Evolutionary conservation across 257 asterid species (phyloP), one percentile per base, ranked within the genome.

Genomic region (Nicotiana sylvestris): DNA sequence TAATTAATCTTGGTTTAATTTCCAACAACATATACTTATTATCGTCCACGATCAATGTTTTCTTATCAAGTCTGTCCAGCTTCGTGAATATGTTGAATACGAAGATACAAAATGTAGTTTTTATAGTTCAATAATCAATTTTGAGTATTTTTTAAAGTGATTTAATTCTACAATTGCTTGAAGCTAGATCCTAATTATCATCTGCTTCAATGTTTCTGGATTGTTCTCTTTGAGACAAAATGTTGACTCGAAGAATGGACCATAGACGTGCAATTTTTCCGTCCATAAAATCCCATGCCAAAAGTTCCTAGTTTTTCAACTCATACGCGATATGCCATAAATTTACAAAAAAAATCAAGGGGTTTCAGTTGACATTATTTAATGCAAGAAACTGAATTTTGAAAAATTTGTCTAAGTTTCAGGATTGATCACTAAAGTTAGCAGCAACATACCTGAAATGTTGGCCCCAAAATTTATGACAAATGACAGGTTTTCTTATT

Each of bases 401-500:
- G 64, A 74, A 72, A 74, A 27, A 0, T 7, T 13, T 51, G 79
- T 74, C 64, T 72, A 76, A 76, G 13, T 49, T 76, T 57, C 21
- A 35, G 74, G 32, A 58, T n/a, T 37, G 74, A 61, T 56, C 69
- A 64, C 60, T 80, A 46, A 80, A 29, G 66, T 80, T 68, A 65
- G 62, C 46, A 80, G 55, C 77, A 65, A 67, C 77, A 27, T 65
- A 81, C 83, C 77, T 57, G 83, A 81, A 81, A 32, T 81, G 60
- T 16, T 81, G 76, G 83, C 55, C 60, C 84, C 51, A 72, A 58
- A 70, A 67, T 53, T 72, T 80, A 66, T 62, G 70, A 78, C 79
- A 29, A 83, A 76, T 70, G 82, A 80, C 84, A 70, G 82, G 70
- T 72, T 80, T 72, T 62, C 79, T 62, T 39, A 70, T 69, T 61